Conservation (phyloP, 2,329 filamentous ascomycete genomes). For the Colletotrichum tanaceti region DNA sequence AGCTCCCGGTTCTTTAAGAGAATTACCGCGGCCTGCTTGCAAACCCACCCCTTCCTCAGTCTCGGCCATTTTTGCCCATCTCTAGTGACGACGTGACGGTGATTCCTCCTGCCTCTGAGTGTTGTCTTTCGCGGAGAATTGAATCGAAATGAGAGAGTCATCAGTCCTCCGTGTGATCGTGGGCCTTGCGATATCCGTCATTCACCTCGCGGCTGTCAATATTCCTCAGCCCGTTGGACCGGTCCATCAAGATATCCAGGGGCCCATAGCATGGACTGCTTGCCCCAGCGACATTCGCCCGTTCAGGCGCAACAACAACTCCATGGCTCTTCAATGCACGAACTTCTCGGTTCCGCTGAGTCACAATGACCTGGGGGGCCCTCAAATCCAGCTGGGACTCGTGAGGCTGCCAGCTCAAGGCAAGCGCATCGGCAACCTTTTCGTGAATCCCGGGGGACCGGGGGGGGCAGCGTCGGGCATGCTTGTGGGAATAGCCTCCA, state of each 20-base stretch:
- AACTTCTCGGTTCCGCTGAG: slow-evolving; percentile 30
- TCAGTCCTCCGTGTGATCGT: not conserved
- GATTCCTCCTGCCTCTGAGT: too few species aligned
- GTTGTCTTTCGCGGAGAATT: not conserved
- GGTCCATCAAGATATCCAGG: not conserved
- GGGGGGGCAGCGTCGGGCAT: slow-evolving; percentile 34
- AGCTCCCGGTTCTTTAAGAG: not conserved
- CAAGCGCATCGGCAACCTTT: slow-evolving; percentile 29
- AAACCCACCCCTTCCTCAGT: too few species aligned
- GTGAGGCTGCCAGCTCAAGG: slow-evolving; percentile 25
- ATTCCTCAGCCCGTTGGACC: slow-evolving; percentile 27
- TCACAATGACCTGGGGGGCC: slow-evolving; percentile 1
- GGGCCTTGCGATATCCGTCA: not conserved
- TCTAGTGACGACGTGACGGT: not conserved
- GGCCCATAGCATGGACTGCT: slow-evolving; percentile 10
- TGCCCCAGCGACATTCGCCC: slow-evolving; percentile 25
- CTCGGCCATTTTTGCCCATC: not conserved
- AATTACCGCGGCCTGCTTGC: not conserved
- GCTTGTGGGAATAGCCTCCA: slow-evolving; percentile 10
- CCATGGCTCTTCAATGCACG: slow-evolving; percentile 19
- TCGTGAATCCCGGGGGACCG: slow-evolving; percentile 34
- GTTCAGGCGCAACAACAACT: slow-evolving; percentile 17
- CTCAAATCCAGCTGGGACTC: slow-evolving; percentile 14
- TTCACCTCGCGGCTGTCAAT: not conserved
- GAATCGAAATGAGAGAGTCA: slow-evolving; percentile 1